A percentile compares a stretch with the other conserved stretches of the same genome.
These are phyloP conservation scores for Polygonum aviculare DNA, from an alignment of 148 eudicot species.

Conservation along the genomic window DNA sequence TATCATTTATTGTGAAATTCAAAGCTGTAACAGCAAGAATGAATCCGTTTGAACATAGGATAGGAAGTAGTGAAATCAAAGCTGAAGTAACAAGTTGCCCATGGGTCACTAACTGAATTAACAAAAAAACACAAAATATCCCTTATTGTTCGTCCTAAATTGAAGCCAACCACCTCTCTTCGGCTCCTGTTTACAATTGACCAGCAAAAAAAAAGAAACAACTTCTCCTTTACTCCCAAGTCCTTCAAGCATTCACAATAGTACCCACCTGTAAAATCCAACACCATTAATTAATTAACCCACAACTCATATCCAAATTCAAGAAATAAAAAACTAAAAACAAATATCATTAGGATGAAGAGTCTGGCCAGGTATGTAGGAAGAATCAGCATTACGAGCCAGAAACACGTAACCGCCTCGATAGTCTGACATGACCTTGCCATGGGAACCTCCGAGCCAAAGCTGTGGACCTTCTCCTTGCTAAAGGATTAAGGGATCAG, in stretches of 20 bases:
- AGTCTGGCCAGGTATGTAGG: conserved; percentile 69
- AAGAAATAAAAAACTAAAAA: not conserved
- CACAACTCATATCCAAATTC: not conserved
- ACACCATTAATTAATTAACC: not conserved
- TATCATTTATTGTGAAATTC: no score
- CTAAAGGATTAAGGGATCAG: conserved; percentile 59
- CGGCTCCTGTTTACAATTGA: no score
- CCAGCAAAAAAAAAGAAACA: not conserved
- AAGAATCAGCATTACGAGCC: conserved; percentile 57
- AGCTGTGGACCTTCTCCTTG: conserved; percentile 32
- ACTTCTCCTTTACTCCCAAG: not conserved
- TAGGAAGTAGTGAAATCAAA: no score
- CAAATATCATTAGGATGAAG: conserved; percentile 62
- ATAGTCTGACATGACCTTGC: conserved; percentile 70
- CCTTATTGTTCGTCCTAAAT: no score
- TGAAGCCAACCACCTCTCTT: no score
- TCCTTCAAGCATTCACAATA: conserved; percentile 5
- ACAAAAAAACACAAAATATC: no score
- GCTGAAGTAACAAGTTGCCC: no score
- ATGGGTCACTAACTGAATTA: no score
- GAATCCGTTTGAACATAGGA: no score
- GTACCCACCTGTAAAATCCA: conserved; percentile 5
- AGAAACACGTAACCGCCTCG: conserved; percentile 74
- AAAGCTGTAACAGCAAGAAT: no score
- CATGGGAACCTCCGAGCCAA: conserved; percentile 67